Evolutionary conservation across 2,329 filamentous ascomycete genomes (phyloP).

Genomic region (Cladobotryum mycophilum): DNA sequence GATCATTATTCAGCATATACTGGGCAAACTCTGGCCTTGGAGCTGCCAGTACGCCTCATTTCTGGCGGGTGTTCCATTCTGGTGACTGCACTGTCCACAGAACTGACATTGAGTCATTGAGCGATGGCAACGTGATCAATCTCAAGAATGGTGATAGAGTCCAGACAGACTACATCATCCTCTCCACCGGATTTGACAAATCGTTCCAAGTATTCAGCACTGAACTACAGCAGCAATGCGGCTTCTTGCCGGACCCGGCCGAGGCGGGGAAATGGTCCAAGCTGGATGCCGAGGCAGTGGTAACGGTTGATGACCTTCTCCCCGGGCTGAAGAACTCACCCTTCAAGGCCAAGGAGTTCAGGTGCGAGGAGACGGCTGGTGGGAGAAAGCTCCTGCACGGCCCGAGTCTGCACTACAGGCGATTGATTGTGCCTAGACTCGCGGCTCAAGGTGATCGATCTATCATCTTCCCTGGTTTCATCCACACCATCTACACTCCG

Average conservation of each 20-base stretch:
- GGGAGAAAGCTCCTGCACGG: slow-evolving; percentile 12
- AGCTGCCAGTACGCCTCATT: slow-evolving; percentile 24
- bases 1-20: slow-evolving; percentile 16
- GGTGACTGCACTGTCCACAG: slow-evolving; percentile 22
- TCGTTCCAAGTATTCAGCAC: slow-evolving; percentile 15
- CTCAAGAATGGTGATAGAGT: slow-evolving; percentile 15
- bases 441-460: slow-evolving; percentile 25
- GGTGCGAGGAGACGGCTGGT: background rate
- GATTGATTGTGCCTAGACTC: slow-evolving; percentile 18
- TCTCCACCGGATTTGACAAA: slow-evolving; percentile 21
- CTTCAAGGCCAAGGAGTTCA: background rate
- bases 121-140: slow-evolving; percentile 12
- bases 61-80: slow-evolving; percentile 26
- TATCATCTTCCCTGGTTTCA: slow-evolving; percentile 25
- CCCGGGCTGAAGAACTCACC: slow-evolving; percentile 13
- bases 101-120: slow-evolving; percentile 17
- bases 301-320: slow-evolving; percentile 14
- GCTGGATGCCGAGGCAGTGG: slow-evolving; percentile 15
- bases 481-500: slow-evolving; percentile 24
- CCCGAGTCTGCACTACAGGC: slow-evolving; percentile 19
- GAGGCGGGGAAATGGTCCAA: slow-evolving; percentile 11
- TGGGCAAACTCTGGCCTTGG: slow-evolving; percentile 28
- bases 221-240: slow-evolving; percentile 14
- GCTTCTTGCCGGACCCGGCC: slow-evolving; percentile 8
- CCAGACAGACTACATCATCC: slow-evolving; percentile 17